Conservation (phyloP, 208 protist genomes). For the Acanthamoeba triangularis region DNA sequence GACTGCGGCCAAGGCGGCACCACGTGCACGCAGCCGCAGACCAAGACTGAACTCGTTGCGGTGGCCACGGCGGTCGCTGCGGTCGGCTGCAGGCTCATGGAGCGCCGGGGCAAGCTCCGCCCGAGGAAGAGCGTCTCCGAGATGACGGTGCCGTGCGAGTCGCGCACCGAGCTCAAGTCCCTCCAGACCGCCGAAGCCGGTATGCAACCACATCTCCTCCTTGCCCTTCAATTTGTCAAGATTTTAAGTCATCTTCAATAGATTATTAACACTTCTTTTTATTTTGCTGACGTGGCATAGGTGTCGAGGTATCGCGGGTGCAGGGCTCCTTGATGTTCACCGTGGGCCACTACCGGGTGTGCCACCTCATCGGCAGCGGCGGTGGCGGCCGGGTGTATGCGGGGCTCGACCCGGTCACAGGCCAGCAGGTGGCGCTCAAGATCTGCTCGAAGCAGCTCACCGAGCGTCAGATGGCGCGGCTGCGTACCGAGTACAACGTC, state of each 20-base stretch:
- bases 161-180: constrained; percentile 29
- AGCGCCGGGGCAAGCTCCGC: constrained; percentile 5
- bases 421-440: constrained; percentile 60
- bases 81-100: neutral
- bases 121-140: constrained; percentile 64
- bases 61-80: neutral
- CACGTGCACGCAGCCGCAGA: neutral
- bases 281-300: neutral
- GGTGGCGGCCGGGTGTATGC: constrained; percentile 36
- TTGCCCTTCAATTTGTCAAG: neutral
- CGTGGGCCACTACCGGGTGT: constrained; percentile 53
- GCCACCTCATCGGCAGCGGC: constrained; percentile 43
- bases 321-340: constrained; percentile 40
- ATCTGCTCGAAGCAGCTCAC: constrained; percentile 63
- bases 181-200: constrained; percentile 48
- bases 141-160: constrained; percentile 16
- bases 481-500: constrained; percentile 64
- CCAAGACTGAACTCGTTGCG: too few species aligned
- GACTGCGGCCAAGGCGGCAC: neutral
- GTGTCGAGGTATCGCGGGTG: neutral
- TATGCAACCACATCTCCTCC: neutral
- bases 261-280: neutral
- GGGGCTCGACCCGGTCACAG: neutral
- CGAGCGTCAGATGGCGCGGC: neutral
- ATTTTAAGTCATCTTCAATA: neutral